phyloP scores from a whole-genome alignment of 2,329 filamentous ascomycete genomes.

The Aspergillus quadrilineatus region DNA sequence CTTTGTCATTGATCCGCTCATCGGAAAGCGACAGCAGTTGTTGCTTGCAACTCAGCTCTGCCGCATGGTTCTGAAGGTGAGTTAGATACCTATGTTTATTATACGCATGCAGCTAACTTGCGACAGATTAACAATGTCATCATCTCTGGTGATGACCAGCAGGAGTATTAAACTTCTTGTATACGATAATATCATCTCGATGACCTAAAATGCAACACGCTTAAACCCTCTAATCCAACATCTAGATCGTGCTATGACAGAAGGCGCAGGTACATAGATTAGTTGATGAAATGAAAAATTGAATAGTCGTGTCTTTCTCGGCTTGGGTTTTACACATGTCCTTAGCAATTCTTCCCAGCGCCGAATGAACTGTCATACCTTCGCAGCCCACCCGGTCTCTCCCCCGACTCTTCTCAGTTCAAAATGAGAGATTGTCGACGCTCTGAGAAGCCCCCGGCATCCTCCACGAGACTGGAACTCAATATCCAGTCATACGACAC shows the following conservation, averaged over 20 bases:
- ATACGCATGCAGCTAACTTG: slow-evolving; percentile 18
- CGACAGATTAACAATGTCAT: slow-evolving; percentile 82
- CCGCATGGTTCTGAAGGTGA: slow-evolving; percentile 92
- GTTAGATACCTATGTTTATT: slow-evolving; percentile 9
- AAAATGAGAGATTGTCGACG: not conserved
- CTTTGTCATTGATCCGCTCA: slow-evolving; percentile 97
- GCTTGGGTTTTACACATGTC: not conserved
- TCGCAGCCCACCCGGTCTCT: not conserved
- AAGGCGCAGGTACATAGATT: slow-evolving; percentile 21
- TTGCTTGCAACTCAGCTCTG: slow-evolving; percentile 95
- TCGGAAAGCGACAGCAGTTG: slow-evolving; percentile 96
- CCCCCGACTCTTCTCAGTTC: not conserved
- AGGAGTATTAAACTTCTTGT: slow-evolving; percentile 68
- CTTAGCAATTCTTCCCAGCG: not conserved
- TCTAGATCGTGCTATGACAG: slow-evolving; percentile 17
- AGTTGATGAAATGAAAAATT: slow-evolving; percentile 22
- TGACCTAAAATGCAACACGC: slow-evolving; percentile 21
- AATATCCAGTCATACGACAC: not conserved
- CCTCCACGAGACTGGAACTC: not conserved
- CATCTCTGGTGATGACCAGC: slow-evolving; percentile 79
- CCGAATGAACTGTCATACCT: not conserved
- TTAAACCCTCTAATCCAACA: slow-evolving; percentile 19
- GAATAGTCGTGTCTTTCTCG: slow-evolving; percentile 1
- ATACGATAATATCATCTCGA: slow-evolving; percentile 18
- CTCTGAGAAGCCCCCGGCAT: not conserved